Conservation (phyloP, 139 green algal species). For the Zygnema circumcarinatum region DNA sequence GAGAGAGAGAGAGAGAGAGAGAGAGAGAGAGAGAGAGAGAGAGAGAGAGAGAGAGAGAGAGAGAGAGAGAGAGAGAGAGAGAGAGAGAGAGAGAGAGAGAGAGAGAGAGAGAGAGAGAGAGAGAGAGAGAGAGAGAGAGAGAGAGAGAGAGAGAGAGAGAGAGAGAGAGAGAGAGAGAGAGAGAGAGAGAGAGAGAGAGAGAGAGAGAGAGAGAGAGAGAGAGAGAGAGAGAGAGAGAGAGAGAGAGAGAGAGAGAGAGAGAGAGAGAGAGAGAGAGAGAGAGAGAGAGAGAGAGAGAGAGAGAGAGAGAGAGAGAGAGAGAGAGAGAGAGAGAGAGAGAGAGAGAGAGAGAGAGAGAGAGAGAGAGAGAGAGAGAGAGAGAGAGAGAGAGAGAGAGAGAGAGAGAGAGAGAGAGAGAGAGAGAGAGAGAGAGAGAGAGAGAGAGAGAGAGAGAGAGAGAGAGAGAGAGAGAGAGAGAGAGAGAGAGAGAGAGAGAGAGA, state of each 20-base stretch:
- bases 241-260: background rate
- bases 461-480: background rate
- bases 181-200: constrained; percentile 35
- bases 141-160: constrained; percentile 36
- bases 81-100: constrained; percentile 2
- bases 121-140: constrained; percentile 21
- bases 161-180: constrained; percentile 33
- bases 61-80: background rate
- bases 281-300: constrained; percentile 14
- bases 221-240: constrained; percentile 30
- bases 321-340: constrained; percentile 24
- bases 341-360: constrained; percentile 29
- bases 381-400: constrained; percentile 35
- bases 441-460: constrained; percentile 20
- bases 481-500: constrained; percentile 6
- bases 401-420: constrained; percentile 28
- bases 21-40: background rate
- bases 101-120: constrained; percentile 15
- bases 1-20: too few relatives aligned
- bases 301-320: background rate
- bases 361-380: constrained; percentile 35
- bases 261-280: background rate
- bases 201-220: constrained; percentile 18
- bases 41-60: background rate
- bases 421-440: constrained; percentile 21